These are phyloP conservation scores for Cynara cardunculus DNA, from an alignment of 129 eudicot species.

Conservation along the genomic window DNA sequence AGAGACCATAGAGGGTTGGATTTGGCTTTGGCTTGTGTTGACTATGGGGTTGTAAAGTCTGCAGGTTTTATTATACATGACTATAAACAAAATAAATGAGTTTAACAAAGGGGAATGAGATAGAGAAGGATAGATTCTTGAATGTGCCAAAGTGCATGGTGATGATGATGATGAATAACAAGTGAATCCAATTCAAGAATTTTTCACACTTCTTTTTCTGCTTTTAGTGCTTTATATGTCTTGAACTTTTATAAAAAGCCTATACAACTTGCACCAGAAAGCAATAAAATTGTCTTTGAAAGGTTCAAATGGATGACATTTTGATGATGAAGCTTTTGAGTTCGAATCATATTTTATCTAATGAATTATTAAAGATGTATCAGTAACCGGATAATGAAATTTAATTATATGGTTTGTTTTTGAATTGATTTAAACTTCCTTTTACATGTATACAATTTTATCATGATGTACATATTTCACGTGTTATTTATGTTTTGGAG, in stretches of 20 bases:
- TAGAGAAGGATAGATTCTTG: slow-evolving; percentile 31
- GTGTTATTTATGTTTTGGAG: background rate
- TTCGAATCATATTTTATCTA: background rate
- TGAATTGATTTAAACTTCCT: background rate
- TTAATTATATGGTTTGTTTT: too few species aligned
- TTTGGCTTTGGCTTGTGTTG: slow-evolving; percentile 17
- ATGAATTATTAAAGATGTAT: background rate
- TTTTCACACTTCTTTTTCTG: slow-evolving; percentile 1
- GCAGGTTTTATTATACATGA: slow-evolving; percentile 32
- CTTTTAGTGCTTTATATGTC: slow-evolving; percentile 20
- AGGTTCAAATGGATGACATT: background rate
- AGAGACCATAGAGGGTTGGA: slow-evolving; percentile 10
- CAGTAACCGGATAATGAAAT: background rate
- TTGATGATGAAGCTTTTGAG: background rate
- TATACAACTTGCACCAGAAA: background rate
- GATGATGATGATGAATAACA: slow-evolving; percentile 10
- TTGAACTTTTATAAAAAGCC: slow-evolving; percentile 9
- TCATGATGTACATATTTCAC: background rate
- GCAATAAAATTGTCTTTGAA: slow-evolving; percentile 2
- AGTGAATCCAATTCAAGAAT: slow-evolving; percentile 25
- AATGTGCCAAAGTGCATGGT: slow-evolving; percentile 30
- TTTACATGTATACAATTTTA: background rate
- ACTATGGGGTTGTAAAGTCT: slow-evolving; percentile 22
- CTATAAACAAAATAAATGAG: slow-evolving; percentile 21
- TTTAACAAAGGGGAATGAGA: slow-evolving; percentile 18